phyloP scores from a whole-genome alignment of 73 alveolate species.

The Uronychia setigera region DNA sequence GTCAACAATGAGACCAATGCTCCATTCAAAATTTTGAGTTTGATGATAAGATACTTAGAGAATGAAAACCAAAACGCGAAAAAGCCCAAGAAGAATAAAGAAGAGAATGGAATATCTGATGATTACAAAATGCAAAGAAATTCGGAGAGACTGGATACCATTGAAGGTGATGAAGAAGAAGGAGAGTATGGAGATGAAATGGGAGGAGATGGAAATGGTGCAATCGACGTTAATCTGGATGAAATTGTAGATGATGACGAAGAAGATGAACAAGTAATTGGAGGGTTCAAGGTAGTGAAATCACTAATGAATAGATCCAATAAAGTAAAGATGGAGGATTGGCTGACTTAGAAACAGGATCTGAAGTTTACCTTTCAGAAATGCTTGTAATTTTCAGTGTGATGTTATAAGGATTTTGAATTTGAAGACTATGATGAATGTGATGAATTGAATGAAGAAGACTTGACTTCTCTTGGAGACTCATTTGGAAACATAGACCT shows the following conservation, averaged over 20 bases:
- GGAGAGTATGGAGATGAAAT: constrained; percentile 56
- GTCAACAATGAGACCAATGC: constrained; percentile 95
- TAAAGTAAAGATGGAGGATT: constrained; percentile 94
- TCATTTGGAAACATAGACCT: constrained; percentile 76
- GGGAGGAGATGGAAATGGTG: constrained; percentile 65
- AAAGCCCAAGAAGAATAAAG: constrained; percentile 38
- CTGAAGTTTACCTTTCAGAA: constrained; percentile 94
- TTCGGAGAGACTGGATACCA: constrained; percentile 65
- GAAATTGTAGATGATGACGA: constrained; percentile 87
- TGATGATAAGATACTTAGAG: constrained; percentile 91
- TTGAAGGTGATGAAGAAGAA: constrained; percentile 81
- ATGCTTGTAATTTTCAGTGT: constrained; percentile 60
- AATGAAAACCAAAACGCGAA: constrained; percentile 90
- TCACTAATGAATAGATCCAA: constrained; percentile 20
- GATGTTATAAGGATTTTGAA: constrained; percentile 84
- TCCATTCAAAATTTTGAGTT: constrained; percentile 93
- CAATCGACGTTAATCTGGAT: constrained; percentile 83
- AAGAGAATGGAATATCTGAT: constrained; percentile 55
- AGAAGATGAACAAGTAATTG: constrained; percentile 65
- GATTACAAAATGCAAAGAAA: constrained; percentile 57
- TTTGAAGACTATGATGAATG: constrained; percentile 96
- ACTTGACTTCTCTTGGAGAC: constrained; percentile 83
- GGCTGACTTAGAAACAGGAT: constrained; percentile 96
- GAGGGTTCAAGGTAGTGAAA: constrained; percentile 25
- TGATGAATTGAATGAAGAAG: constrained; percentile 95